These are phyloP conservation scores for Colletotrichum aenigma DNA, from an alignment of 2,329 filamentous ascomycete species.

Conservation along the genomic window DNA sequence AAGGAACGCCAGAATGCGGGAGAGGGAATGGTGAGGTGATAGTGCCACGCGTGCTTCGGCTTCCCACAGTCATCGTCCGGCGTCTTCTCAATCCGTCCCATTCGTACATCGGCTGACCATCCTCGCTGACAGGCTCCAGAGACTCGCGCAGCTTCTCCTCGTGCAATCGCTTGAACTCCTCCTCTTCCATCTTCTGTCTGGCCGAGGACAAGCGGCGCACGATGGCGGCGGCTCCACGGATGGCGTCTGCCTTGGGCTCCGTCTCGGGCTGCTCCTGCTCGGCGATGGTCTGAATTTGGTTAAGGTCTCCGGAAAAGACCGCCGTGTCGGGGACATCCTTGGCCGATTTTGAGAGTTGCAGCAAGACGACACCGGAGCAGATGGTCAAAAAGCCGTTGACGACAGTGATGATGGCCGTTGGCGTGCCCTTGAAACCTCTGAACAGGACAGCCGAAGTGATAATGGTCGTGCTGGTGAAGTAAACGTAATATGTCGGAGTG, in stretches of 20 bases:
- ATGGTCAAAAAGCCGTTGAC: slow-evolving; percentile 94
- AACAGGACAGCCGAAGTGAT: slow-evolving; percentile 93
- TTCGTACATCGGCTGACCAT: slow-evolving; percentile 73
- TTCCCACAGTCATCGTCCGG: slow-evolving; percentile 55
- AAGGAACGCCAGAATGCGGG: not conserved
- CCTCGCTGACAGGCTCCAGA: slow-evolving; percentile 78
- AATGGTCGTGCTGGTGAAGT: slow-evolving; percentile 96
- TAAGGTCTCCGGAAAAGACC: slow-evolving; percentile 89
- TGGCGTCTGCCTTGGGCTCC: slow-evolving; percentile 94
- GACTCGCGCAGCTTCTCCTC: slow-evolving; percentile 76
- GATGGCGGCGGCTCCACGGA: slow-evolving; percentile 88
- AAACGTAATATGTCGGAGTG: slow-evolving; percentile 98
- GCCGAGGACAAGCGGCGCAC: slow-evolving; percentile 80
- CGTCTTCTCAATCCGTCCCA: slow-evolving; percentile 90
- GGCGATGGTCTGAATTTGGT: slow-evolving; percentile 93
- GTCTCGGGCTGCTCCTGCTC: slow-evolving; percentile 96
- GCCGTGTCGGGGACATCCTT: slow-evolving; percentile 96
- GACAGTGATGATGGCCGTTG: slow-evolving; percentile 81
- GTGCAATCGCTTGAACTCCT: slow-evolving; percentile 78
- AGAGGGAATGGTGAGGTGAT: slow-evolving; percentile 4
- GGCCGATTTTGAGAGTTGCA: slow-evolving; percentile 97
- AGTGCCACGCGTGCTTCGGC: slow-evolving; percentile 26
- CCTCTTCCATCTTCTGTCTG: slow-evolving; percentile 77
- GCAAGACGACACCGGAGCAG: slow-evolving; percentile 86
- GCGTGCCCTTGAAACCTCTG: slow-evolving; percentile 88